Evolutionary conservation across 148 eudicot species (phyloP).

Genomic region (Rhododendron kiyosumense): DNA sequence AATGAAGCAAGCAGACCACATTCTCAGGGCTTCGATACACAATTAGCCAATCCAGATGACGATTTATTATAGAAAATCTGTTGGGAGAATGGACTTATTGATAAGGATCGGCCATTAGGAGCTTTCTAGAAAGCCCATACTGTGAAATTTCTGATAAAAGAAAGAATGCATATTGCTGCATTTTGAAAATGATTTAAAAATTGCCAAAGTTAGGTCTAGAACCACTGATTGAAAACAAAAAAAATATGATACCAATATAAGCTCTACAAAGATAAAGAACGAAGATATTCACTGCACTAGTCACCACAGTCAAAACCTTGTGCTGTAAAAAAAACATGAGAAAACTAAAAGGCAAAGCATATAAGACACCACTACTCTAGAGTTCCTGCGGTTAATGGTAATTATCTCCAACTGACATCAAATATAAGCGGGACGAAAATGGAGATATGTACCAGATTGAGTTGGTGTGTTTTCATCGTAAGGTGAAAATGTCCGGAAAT

Average conservation of each 20-base stretch:
- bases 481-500: constrained; percentile 74
- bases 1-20: neutral
- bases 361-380: neutral
- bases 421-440: neutral
- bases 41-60: neutral
- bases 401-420: neutral
- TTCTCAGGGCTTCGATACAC: neutral
- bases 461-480: constrained; percentile 69
- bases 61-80: neutral
- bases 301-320: neutral
- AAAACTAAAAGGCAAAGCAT: neutral
- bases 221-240: neutral
- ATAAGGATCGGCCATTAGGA: neutral
- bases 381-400: neutral
- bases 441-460: constrained; percentile 56
- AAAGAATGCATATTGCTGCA: neutral
- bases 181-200: neutral
- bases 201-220: neutral
- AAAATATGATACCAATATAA: neutral
- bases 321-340: neutral
- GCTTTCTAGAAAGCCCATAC: neutral
- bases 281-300: neutral
- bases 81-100: neutral
- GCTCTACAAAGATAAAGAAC: neutral
- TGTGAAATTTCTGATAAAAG: neutral